Evolutionary conservation across 306 rosid species (phyloP).

Genomic region (Vicia faba): DNA sequence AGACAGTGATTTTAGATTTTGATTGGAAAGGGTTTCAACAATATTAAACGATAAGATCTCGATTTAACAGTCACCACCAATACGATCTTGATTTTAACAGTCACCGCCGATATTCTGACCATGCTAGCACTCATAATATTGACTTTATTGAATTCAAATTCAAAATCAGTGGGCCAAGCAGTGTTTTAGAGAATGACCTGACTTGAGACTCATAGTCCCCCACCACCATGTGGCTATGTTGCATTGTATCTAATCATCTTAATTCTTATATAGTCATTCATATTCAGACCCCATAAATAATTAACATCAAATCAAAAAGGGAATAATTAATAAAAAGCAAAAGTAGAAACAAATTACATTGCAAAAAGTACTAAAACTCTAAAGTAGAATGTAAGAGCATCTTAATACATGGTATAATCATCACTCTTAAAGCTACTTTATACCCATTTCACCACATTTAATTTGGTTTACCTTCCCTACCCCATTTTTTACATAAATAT

Average conservation of each 20-base stretch:
- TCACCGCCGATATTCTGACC: no score
- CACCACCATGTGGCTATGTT: constrained; percentile 33
- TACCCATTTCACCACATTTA: constrained; percentile 35
- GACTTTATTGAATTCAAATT: no score
- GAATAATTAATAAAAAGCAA: constrained; percentile 35
- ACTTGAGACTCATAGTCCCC: constrained; percentile 27
- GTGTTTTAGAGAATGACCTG: constrained; percentile 15
- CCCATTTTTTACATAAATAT: constrained; percentile 38
- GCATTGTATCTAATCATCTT: background rate
- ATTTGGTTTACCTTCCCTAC: constrained; percentile 31
- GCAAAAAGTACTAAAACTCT: constrained; percentile 60
- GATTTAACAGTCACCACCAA: no score
- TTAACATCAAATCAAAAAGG: constrained; percentile 15
- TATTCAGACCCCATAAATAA: constrained; percentile 36
- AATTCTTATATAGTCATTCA: constrained; percentile 23
- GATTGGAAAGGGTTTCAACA: background rate
- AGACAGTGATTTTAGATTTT: background rate
- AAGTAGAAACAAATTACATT: constrained; percentile 45
- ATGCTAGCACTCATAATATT: no score
- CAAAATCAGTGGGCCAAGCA: background rate
- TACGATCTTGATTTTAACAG: no score
- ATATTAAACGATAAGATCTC: no score
- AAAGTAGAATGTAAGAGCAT: constrained; percentile 64
- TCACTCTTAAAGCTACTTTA: constrained; percentile 70
- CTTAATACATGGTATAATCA: constrained; percentile 63